Percentiles rank a stretch among this genome's conserved stretches.
phyloP scores from a whole-genome alignment of 2,329 filamentous ascomycete species.

The Lachnellula cervina region DNA sequence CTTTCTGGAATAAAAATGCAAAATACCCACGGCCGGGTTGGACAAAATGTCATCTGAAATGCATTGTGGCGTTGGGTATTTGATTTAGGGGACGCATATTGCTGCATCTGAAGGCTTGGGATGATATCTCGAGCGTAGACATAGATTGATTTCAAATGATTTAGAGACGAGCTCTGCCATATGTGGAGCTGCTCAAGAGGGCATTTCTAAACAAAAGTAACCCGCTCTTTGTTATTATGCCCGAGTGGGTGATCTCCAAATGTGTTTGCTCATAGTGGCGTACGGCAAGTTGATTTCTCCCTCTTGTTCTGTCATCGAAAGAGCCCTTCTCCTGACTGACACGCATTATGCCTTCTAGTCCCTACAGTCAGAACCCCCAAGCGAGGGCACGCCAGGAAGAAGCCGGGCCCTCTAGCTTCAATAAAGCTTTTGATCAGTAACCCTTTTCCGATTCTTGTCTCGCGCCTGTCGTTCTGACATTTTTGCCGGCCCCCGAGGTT shows the following conservation, averaged over 20 bases:
- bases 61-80: background rate
- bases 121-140: background rate
- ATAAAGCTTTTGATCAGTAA: background rate
- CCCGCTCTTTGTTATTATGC: too few relatives aligned
- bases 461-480: background rate
- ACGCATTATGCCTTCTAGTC: background rate
- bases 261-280: too few relatives aligned
- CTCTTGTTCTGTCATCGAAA: too few relatives aligned
- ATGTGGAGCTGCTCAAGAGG: too few relatives aligned
- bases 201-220: too few relatives aligned
- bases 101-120: background rate
- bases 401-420: background rate
- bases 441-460: background rate
- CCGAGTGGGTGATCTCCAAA: too few relatives aligned
- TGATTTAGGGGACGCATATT: background rate
- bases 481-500: background rate
- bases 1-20: constrained; percentile 61
- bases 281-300: too few relatives aligned
- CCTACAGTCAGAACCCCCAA: background rate
- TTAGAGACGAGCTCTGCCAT: background rate
- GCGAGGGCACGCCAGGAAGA: background rate
- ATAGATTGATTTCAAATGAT: background rate
- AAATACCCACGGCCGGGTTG: background rate
- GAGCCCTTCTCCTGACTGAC: too few relatives aligned
- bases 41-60: background rate